Base-by-base conservation (phyloP, 2,329 filamentous ascomycete genomes). In the Pseudopithomyces chartarum region DNA sequence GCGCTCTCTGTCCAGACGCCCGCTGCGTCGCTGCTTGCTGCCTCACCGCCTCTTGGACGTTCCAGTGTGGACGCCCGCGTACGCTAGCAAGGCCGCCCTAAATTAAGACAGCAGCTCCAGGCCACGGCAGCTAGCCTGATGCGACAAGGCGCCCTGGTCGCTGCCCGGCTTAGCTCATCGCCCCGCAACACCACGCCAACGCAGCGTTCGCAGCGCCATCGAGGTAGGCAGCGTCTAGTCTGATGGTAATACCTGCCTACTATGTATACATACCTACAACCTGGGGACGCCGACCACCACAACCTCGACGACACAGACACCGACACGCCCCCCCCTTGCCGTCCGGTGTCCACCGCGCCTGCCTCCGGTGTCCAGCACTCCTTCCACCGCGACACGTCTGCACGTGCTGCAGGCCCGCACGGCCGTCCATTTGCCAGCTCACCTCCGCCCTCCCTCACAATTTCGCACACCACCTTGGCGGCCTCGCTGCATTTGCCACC, bases 401-500 rank as follows among this genome's bases (percentile, higher is more conserved):
- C 46, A 40, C 45, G 55, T 36, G 51, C 62, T 64, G 22, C 22
- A 72, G 72, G 71, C 73, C 34, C 34, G 34, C 34, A 38, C 43
- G 6, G 44, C 33, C 13, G 44, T 7, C 44, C 26, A 32, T 32
- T 33, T 47, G 44, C 60, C 71, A 69, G 55, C 63, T 59, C 69
- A 67, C 49, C 56, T 55, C 66, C 67, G 52, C 57, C 55, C 61
- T 67, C 67, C 64, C 68, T 65, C 69, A 71, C 67, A 69, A 71
- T 63, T 53, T 63, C 57, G 59, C 62, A 59, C 52, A n/a, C 33
- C 44, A 19, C 6, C 12, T 20, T 32, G 64, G 64, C 66, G 64
- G 42, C 64, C 62, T 56, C 63, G 59, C 65, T 59, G 61, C 56
- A 57, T 58, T 70, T 54, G 67, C 69, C 70, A 72, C 68, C 52